phyloP scores from a whole-genome alignment of 1,284 basidiomycete species.

The Pascua sp. region DNA sequence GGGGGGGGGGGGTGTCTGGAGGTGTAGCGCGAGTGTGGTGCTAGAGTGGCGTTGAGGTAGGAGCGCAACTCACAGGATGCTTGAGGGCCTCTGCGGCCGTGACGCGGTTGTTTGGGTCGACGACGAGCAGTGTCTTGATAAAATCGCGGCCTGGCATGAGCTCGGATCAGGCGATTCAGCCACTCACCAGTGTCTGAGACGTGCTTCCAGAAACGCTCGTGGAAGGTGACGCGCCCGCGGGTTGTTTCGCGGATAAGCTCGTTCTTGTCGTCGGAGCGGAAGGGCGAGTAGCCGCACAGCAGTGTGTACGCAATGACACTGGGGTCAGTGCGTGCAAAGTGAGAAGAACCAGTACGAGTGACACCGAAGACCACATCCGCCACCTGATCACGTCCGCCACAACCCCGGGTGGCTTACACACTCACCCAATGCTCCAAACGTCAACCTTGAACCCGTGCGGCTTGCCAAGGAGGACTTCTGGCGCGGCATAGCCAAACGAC shows the following conservation, averaged over 20 bases:
- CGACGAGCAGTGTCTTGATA: conserved; percentile 67
- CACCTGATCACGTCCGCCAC: too few relatives aligned
- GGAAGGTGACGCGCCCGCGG: conserved; percentile 79
- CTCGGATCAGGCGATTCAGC: too few relatives aligned
- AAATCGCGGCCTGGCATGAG: conserved; percentile 55
- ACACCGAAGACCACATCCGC: too few relatives aligned
- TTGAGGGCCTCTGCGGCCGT: conserved; percentile 70
- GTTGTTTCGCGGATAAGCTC: conserved; percentile 78
- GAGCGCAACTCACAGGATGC: conserved; percentile 53
- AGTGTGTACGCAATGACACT: conserved; percentile 92
- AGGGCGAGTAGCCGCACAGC: conserved; percentile 89
- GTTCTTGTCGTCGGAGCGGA: conserved; percentile 75
- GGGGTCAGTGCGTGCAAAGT: conserved; percentile 2
- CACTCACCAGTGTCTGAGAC: conserved; percentile 46
- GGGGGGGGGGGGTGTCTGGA: too few relatives aligned
- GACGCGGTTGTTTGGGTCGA: conserved; percentile 68
- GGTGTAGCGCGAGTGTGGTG: too few relatives aligned
- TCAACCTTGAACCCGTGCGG: conserved; percentile 92
- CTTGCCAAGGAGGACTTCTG: conserved; percentile 77
- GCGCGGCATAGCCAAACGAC: conserved; percentile 89
- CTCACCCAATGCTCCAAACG: conserved; percentile 85
- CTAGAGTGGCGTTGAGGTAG: too few relatives aligned
- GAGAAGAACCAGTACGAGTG: background rate
- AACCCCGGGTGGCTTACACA: conserved; percentile 10
- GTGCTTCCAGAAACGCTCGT: conserved; percentile 91